Evolutionary conservation across 495 filamentous ascomycete genomes (phyloP).

Genomic region (Penicillium daleae): DNA sequence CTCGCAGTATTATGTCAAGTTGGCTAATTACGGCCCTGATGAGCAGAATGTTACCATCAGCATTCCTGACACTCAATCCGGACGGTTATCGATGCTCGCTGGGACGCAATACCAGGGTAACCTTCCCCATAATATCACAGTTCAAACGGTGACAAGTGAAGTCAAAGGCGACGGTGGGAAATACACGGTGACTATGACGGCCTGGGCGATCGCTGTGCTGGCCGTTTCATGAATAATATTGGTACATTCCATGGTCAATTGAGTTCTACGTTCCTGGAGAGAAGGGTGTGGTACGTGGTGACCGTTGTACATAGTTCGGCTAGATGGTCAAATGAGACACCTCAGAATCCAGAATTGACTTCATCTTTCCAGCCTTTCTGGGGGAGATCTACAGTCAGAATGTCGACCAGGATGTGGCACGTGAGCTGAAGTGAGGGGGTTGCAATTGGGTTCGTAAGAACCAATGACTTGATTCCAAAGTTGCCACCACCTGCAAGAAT

Average conservation of each 20-base stretch:
- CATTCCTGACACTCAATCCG: constrained; percentile 30
- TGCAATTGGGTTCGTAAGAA: not conserved
- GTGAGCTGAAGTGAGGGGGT: constrained; percentile 4
- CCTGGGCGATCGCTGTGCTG: constrained; percentile 39
- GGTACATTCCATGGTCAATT: not conserved
- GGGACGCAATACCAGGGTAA: constrained; percentile 29
- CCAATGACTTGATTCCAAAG: not conserved
- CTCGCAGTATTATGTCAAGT: constrained; percentile 38
- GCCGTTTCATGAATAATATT: constrained; percentile 19
- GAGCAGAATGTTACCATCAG: constrained; percentile 30
- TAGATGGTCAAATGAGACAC: not conserved
- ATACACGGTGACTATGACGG: constrained; percentile 31
- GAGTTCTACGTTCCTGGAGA: not conserved
- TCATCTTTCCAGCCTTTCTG: not conserved
- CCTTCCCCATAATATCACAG: constrained; percentile 25
- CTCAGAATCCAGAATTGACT: not conserved
- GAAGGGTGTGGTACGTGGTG: not conserved
- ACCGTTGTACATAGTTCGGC: not conserved
- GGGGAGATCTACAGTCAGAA: not conserved
- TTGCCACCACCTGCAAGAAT: constrained; percentile 2
- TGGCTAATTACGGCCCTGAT: constrained; percentile 35
- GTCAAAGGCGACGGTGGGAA: constrained; percentile 19
- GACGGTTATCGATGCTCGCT: constrained; percentile 33
- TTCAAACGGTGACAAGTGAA: constrained; percentile 19
- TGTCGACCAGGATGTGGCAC: not conserved